These are phyloP conservation scores for Pythium scleroteichum DNA, from an alignment of 352 stramenopile species.

Conservation along the genomic window DNA sequence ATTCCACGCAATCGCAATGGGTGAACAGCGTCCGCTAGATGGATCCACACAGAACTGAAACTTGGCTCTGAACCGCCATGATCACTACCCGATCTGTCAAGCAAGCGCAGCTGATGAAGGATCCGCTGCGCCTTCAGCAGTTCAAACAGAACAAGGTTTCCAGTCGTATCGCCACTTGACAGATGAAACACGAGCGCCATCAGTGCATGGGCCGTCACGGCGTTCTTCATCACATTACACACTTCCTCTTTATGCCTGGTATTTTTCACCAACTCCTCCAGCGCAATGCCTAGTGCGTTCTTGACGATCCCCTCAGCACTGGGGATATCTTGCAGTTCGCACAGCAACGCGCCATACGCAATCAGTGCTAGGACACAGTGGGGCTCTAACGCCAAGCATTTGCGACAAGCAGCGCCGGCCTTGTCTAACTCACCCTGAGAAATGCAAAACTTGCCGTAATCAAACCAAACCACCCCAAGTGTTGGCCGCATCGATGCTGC, in stretches of 20 bases:
- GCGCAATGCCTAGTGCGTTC: constrained; percentile 32
- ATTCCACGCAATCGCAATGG: constrained; percentile 42
- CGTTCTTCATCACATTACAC: neutral
- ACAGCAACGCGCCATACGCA: constrained; percentile 57
- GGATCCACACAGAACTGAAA: constrained; percentile 61
- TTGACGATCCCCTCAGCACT: constrained; percentile 48
- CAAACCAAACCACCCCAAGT: constrained; percentile 51
- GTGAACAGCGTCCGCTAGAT: constrained; percentile 47
- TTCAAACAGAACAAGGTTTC: constrained; percentile 69
- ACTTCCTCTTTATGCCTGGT: neutral
- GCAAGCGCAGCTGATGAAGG: constrained; percentile 6
- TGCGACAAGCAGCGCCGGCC: constrained; percentile 49
- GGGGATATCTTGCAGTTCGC: constrained; percentile 52
- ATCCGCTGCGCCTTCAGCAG: constrained; percentile 53
- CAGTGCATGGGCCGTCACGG: constrained; percentile 55
- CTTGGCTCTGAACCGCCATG: constrained; percentile 3
- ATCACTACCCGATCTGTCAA: neutral
- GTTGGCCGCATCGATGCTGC: constrained; percentile 8
- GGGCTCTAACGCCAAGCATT: constrained; percentile 58
- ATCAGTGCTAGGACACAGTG: constrained; percentile 43
- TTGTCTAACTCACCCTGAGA: constrained; percentile 48
- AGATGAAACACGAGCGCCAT: constrained; percentile 61
- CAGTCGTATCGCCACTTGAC: constrained; percentile 44
- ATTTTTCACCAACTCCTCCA: neutral
- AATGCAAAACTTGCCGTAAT: constrained; percentile 68